A percentile compares a stretch with the other conserved stretches of the same genome.
Evolutionary conservation across 768 basidiomycete genomes (phyloP).

Genomic region (Psilocybe azurescens): DNA sequence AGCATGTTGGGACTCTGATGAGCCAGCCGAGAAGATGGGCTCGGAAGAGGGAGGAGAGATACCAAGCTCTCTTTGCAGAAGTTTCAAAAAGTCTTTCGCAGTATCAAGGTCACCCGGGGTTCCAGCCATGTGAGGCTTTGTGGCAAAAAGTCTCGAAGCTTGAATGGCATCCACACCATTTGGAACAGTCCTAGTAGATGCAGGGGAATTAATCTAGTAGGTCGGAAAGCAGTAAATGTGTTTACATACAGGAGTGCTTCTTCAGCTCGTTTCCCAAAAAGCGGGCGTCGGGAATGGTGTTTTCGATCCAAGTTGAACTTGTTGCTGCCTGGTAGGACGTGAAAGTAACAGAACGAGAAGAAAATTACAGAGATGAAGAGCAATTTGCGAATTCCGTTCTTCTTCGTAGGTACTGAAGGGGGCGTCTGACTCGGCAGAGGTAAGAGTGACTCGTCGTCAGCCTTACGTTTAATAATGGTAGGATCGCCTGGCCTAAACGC

Average conservation of each 20-base stretch:
- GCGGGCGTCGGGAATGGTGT: conserved; percentile 11
- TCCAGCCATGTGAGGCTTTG: conserved; percentile 72
- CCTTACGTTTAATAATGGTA: too few species aligned
- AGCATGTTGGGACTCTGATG: conserved; percentile 64
- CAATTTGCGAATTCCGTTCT: neutral
- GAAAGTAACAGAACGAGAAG: neutral
- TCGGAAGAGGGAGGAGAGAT: conserved; percentile 43
- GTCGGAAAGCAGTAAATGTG: neutral
- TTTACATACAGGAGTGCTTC: conserved; percentile 24
- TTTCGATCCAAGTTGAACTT: neutral
- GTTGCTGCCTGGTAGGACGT: neutral
- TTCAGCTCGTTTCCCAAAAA: conserved; percentile 27
- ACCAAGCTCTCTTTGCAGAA: conserved; percentile 67
- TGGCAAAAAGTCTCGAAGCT: conserved; percentile 58
- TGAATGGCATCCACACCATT: conserved; percentile 54
- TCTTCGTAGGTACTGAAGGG: neutral
- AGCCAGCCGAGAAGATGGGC: conserved; percentile 75
- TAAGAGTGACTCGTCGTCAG: conserved; percentile 2
- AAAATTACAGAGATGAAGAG: neutral
- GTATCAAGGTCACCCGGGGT: conserved; percentile 58
- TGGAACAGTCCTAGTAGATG: conserved; percentile 48
- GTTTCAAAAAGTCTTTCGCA: conserved; percentile 64
- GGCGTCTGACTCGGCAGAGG: conserved; percentile 11
- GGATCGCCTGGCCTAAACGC: neutral
- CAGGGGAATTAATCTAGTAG: neutral